Evolutionary conservation across 345 rosid genomes (phyloP), one percentile per base, ranked within the genome.

Genomic region (Citrus maxima): DNA sequence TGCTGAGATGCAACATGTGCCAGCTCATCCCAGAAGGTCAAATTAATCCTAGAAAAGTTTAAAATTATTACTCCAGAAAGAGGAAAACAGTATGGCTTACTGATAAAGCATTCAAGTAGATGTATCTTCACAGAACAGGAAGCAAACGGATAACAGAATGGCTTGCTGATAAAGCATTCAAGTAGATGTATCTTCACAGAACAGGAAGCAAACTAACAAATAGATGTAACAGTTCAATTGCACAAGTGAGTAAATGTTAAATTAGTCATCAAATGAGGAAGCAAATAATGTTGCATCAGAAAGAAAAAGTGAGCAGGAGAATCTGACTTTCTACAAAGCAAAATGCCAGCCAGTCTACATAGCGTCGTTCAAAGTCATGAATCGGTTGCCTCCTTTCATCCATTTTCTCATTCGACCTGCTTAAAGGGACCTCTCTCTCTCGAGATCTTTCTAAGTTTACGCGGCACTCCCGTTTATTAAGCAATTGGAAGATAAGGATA

Each of bases 11-110:
- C 93, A 84, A 81, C 82, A 38, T 82, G 84, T 16, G 95, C 93
- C 72, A 89, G 67, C 74, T 89, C 91, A 60, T 89, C 88, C 95
- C 95, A 91, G 76, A 91, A 91, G 21, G 93, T 84, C 88, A 89
- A 82, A 81, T 81, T 86, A 46, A 91, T 82, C 95, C 93, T 91
- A 74, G 35, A 60, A 72, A 67, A 75, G 49, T 46, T 22, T 28
- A 46, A 13, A 28, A 77, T n/a, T 37, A 3, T 42, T 71, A 81
- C 51, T 67, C 32, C 49, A 28, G 56, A 51, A 32, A n/a, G 37
- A 78, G 24, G 10, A 14, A 6, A 63, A 59, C 4, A 21, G 7
- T 61, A 24, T 1, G 7, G 37, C 42, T 7, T 66, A n/a, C n/a
- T 37, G 30, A 34, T n/a, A 35, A 56, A 14, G 37, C 42, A 34